Evolutionary conservation across 192 early-diverging fungal species (phyloP).

Genomic region (Entrophospora sp.): DNA sequence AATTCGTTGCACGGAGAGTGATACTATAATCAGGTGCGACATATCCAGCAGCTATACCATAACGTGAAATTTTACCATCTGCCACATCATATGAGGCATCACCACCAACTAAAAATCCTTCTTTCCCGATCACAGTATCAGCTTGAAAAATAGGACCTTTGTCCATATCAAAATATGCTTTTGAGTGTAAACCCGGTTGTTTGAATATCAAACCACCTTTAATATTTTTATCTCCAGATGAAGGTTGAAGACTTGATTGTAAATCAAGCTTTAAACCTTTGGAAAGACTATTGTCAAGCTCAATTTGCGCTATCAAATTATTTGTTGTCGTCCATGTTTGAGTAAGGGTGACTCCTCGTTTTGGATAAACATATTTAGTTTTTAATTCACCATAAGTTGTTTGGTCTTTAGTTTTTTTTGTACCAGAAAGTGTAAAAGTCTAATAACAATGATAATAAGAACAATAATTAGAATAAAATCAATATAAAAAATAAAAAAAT

Average conservation of each 20-base stretch:
- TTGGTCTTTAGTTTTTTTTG: slow-evolving; percentile 92
- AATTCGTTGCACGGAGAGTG: slow-evolving; percentile 85
- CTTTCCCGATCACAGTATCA: slow-evolving; percentile 80
- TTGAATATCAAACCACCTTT: slow-evolving; percentile 88
- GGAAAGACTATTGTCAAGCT: slow-evolving; percentile 88
- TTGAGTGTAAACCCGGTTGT: slow-evolving; percentile 89
- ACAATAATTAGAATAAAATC: too few species aligned
- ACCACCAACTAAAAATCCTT: slow-evolving; percentile 86
- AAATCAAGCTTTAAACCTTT: slow-evolving; percentile 96
- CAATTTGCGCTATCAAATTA: slow-evolving; percentile 84
- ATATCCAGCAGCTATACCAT: slow-evolving; percentile 84
- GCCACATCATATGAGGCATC: slow-evolving; percentile 91
- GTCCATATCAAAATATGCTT: slow-evolving; percentile 86
- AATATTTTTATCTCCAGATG: slow-evolving; percentile 68
- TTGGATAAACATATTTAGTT: slow-evolving; percentile 95
- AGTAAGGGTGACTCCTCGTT: slow-evolving; percentile 89
- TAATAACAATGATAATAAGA: too few species aligned
- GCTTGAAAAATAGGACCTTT: slow-evolving; percentile 84
- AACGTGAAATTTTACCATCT: slow-evolving; percentile 77
- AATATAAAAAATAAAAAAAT: too few species aligned
- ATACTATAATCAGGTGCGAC: slow-evolving; percentile 80
- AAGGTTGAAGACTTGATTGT: slow-evolving; percentile 73
- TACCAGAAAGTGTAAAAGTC: slow-evolving; percentile 93
- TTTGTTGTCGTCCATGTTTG: slow-evolving; percentile 96
- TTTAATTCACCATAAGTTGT: slow-evolving; percentile 93